Conservation (phyloP, 2,329 filamentous ascomycete genomes). For the Apiospora sp. region DNA sequence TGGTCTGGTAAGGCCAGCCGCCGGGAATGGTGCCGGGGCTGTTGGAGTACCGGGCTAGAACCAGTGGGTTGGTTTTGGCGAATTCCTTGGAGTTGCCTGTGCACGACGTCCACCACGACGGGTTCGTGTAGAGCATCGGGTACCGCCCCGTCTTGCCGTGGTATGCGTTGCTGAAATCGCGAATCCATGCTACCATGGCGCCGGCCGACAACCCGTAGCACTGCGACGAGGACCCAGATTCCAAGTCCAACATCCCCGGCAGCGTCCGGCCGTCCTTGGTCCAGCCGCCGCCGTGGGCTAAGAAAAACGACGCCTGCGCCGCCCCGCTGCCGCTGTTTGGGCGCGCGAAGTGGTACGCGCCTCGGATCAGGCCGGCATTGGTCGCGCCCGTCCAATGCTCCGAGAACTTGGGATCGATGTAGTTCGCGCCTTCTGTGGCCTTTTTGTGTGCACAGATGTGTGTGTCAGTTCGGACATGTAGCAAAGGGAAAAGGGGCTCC, state of each 20-base stretch:
- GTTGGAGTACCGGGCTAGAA: constrained; percentile 54
- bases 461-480: constrained; percentile 5
- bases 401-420: constrained; percentile 54
- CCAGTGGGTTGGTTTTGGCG: constrained; percentile 53
- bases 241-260: constrained; percentile 65
- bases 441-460: constrained; percentile 32
- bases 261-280: constrained; percentile 60
- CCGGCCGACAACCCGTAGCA: constrained; percentile 56
- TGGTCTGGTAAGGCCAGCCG: constrained; percentile 60
- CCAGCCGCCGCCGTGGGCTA: constrained; percentile 63
- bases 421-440: constrained; percentile 61
- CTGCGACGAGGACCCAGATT: constrained; percentile 49
- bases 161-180: constrained; percentile 60
- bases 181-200: constrained; percentile 59
- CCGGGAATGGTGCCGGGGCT: constrained; percentile 54
- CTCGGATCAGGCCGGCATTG: constrained; percentile 59
- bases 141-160: constrained; percentile 53
- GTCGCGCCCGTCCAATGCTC: constrained; percentile 59
- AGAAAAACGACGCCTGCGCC: constrained; percentile 59
- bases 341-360: constrained; percentile 64
- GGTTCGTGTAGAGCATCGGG: constrained; percentile 61
- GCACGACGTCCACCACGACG: constrained; percentile 62
- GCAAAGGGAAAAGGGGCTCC: not conserved
- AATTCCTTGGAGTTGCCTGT: constrained; percentile 59
- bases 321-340: constrained; percentile 51